Evolutionary conservation across 148 eudicot genomes (phyloP), one percentile per base, ranked within the genome.

Genomic region (Amaranthus palmeri): DNA sequence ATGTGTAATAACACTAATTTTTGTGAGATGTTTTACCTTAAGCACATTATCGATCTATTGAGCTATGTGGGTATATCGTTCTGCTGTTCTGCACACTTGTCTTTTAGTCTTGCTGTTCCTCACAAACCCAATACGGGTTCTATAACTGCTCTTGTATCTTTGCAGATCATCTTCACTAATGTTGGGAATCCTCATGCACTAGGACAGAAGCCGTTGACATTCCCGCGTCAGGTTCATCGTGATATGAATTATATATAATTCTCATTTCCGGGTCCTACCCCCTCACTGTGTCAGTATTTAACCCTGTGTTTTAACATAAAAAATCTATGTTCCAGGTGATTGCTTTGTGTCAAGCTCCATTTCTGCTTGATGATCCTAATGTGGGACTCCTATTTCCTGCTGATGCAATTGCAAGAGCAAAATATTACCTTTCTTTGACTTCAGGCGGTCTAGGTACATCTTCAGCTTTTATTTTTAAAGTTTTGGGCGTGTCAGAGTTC

Each of bases 111-210:
- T 10, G 15, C 8, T 36, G 49, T 56, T 57, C 15, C 47, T 13
- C 48, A 3, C 12, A 57, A 6, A 25, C 4, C 25, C 36, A 3
- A 2, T 54, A 25, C 69, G n/a, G 73, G 51, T 68, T 49, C 5
- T 72, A 48, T 78, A 61, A 73, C 62, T 40, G n/a, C 58, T 59
- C 65, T 48, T 77, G 40, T 61, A 64, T 10, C 55, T 44, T 6
- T 79, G 82, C 90, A 93, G 98, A 93, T 93, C 72, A 89, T 93
- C 78, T 95, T 95, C 83, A 95, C 98, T 58, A 95, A 95, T 81
- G 98, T 91, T 71, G 98, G 98, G 70, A 95, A 95, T 70, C 98
- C 98, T 84, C 97, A 95, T 87, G 98, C 98, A 36, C 80, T 95
- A 12, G 98, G 98, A 71, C 98, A 95, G 82, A 91, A 84, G 83